Evolutionary conservation across 2,329 filamentous ascomycete species (phyloP).

Genomic region (Phialophora verrucosa): DNA sequence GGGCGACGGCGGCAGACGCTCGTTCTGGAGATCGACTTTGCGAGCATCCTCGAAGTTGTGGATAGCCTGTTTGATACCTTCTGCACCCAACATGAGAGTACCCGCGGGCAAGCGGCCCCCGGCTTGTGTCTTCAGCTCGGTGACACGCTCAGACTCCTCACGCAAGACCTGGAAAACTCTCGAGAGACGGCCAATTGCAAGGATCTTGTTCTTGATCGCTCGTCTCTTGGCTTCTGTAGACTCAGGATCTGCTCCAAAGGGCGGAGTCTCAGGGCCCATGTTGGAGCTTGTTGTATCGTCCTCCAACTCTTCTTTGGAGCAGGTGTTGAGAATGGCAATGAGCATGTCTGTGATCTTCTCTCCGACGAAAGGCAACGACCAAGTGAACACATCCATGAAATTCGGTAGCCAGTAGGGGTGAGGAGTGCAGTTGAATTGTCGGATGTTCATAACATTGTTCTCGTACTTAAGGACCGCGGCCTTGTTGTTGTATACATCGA

Average conservation of each 20-base stretch:
- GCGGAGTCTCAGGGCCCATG: slow-evolving; percentile 75
- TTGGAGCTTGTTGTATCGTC: slow-evolving; percentile 78
- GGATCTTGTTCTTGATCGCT: slow-evolving; percentile 99
- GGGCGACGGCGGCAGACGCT: slow-evolving; percentile 86
- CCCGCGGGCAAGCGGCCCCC: slow-evolving; percentile 91
- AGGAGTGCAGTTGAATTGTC: slow-evolving; percentile 99
- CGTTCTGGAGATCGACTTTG: slow-evolving; percentile 97
- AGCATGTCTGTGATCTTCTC: slow-evolving; percentile 99
- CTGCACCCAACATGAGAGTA: slow-evolving; percentile 95
- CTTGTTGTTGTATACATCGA: slow-evolving; percentile 99
- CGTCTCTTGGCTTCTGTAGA: slow-evolving; percentile 92
- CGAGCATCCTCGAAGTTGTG: slow-evolving; percentile 94
- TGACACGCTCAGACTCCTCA: slow-evolving; percentile 95
- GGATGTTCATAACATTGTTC: slow-evolving; percentile 99
- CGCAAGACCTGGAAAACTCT: slow-evolving; percentile 98
- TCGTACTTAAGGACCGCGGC: slow-evolving; percentile 98
- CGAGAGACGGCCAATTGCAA: slow-evolving; percentile 94
- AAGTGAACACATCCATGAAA: slow-evolving; percentile 99
- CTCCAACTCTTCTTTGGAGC: slow-evolving; percentile 97
- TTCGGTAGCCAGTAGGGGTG: slow-evolving; percentile 99
- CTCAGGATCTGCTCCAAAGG: slow-evolving; percentile 73
- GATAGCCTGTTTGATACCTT: slow-evolving; percentile 98
- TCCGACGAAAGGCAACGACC: slow-evolving; percentile 97
- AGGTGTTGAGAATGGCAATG: slow-evolving; percentile 96
- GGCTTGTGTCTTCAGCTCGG: slow-evolving; percentile 94